Conservation (phyloP, 2,329 filamentous ascomycete species). For the Endocalyx cinctus region DNA sequence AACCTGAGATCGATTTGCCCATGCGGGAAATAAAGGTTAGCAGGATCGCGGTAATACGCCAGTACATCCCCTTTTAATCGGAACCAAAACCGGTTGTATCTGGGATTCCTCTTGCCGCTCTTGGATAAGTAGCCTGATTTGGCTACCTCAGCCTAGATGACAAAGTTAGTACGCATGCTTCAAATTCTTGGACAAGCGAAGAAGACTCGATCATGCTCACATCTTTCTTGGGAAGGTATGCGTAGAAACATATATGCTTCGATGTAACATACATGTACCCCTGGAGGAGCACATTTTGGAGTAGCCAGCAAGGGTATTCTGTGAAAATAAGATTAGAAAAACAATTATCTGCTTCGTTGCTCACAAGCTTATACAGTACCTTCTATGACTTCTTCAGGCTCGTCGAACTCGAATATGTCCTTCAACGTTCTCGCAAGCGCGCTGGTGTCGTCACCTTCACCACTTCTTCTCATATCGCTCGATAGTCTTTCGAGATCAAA, state of each 20-base stretch:
- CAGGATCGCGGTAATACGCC: conserved; percentile 79
- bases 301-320: conserved; percentile 91
- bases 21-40: conserved; percentile 84
- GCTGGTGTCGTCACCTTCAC: conserved; percentile 35
- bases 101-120: conserved; percentile 80
- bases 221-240: conserved; percentile 90
- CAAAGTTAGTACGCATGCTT: conserved; percentile 9
- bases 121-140: conserved; percentile 90
- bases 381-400: conserved; percentile 78
- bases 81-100: conserved; percentile 91
- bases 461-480: conserved; percentile 31
- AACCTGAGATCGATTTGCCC: conserved; percentile 91
- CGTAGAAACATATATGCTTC: conserved; percentile 93
- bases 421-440: conserved; percentile 67
- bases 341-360: too few relatives aligned
- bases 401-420: conserved; percentile 81
- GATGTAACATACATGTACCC: conserved; percentile 95
- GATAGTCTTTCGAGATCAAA: conserved; percentile 49
- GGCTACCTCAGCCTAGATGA: conserved; percentile 58
- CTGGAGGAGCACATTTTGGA: conserved; percentile 87
- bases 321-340: too few relatives aligned
- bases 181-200: neutral
- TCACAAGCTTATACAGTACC: too few relatives aligned
- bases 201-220: too few relatives aligned
- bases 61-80: conserved; percentile 86